Evolutionary conservation across 257 asterid genomes (phyloP), one percentile per base, ranked within the genome.

Genomic region (Fraxinus pennsylvanica): DNA sequence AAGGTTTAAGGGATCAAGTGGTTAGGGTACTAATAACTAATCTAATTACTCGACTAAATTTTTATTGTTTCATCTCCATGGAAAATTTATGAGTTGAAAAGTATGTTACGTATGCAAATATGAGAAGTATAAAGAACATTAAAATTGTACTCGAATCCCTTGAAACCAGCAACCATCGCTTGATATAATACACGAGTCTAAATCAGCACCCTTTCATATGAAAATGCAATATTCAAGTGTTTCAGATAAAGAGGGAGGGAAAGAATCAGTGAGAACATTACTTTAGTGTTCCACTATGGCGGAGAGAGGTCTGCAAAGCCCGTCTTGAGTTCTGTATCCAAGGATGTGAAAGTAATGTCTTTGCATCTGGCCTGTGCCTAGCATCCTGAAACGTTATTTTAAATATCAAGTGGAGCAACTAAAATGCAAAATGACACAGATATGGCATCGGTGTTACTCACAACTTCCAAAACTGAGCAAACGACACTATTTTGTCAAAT

Each of bases 341-440:
- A 80, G 98, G 96, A 81, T 96, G 99, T 85, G 95, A 93, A 84
- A 96, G 97, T 79, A 96, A 84, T 14, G 97, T 89, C 89, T 88
- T 96, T 30, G 99, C 99, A 84, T 93, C 99, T 25, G 99, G 99
- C 88, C 99, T 93, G 87, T 92, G 99, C 74, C 98, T 90, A 76
- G 98, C 96, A 90, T 96, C 99, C 99, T 96, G 96, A 88, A 87
- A 86, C 57, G 74, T 73, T 73, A 79, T 78, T 67, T 67, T 57
- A 73, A 77, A 67, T 43, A 77, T 82, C 71, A 88, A 59, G 43
- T 41, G 33, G 0, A 67, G 73, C 75, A 73, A 69, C 22, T 69
- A 70, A 79, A 43, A 77, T 52, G 77, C 66, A 70, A 79, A 36
- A 77, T 61, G 77, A 65, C 76, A 74, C 43, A 39, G n/a, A 50